These are phyloP conservation scores for Sarocladiaceae sp. DNA, from an alignment of 2,329 filamentous ascomycete species.

Conservation along the genomic window DNA sequence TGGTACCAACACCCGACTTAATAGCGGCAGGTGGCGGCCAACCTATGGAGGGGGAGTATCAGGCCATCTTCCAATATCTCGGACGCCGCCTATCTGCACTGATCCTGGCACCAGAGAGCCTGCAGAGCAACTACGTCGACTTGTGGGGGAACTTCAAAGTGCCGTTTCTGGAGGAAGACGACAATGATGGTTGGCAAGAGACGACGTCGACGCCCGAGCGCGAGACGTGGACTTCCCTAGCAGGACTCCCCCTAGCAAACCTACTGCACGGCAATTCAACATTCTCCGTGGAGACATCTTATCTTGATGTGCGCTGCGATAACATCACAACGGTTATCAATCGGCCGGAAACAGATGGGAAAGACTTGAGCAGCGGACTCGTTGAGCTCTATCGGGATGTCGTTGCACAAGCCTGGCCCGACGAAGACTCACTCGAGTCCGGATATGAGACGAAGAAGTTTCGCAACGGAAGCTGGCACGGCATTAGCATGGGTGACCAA, in stretches of 20 bases:
- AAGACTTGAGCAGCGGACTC: too few species aligned
- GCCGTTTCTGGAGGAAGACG: constrained; percentile 12
- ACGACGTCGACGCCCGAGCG: neutral
- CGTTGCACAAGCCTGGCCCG: too few species aligned
- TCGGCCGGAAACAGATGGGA: neutral
- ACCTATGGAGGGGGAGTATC: neutral
- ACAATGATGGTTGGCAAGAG: neutral
- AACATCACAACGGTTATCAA: neutral
- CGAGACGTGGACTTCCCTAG: constrained; percentile 2
- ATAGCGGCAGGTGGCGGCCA: neutral
- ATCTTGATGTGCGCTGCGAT: constrained; percentile 9
- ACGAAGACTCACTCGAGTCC: neutral
- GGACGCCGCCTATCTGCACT: constrained; percentile 8
- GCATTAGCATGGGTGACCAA: neutral
- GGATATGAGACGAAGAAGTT: neutral
- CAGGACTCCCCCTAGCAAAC: constrained; percentile 3
- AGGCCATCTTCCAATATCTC: neutral
- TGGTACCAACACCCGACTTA: too few species aligned
- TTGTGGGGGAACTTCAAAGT: constrained; percentile 23
- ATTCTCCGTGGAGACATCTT: constrained; percentile 8
- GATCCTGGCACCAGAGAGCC: constrained; percentile 14
- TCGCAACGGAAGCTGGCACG: neutral
- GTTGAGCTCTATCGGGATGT: too few species aligned
- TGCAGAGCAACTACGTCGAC: constrained; percentile 10
- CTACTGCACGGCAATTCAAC: constrained; percentile 10